Evolutionary conservation across 1,284 basidiomycete genomes (phyloP), one percentile per base, ranked within the genome.

Genomic region (Trichosporon ovoides): DNA sequence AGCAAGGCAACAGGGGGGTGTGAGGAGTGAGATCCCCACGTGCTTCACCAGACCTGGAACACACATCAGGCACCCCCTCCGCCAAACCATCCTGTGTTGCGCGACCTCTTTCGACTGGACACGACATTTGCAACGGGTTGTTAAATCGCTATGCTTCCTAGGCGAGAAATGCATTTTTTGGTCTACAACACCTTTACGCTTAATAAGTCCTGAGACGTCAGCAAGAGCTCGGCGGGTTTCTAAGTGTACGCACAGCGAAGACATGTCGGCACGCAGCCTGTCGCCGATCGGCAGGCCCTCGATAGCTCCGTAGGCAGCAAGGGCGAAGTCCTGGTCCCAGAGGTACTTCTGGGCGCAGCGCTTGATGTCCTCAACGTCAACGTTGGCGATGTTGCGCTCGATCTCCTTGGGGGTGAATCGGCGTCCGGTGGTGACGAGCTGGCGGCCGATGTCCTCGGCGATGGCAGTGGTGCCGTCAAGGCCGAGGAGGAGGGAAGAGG

Each of bases 401-500:
- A 96, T 94, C 80, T 98, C 91, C 77, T 88, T 84, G 53, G 96
- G 95, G 31, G 92, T 91, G 81, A 88, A 83, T 70, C 93, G 82
- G 69, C 84, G 87, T 61, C 96, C 96, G 67, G 86, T 91, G 36
- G 94, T 98, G 65, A 98, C 91, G 63, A 98, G 83, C 79, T 98
- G 95, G 71, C 95, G 83, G 38, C 96, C 96, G 76, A 98, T 95
- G 76, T 98, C 96, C 82, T 99, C 96, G 53, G 96, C 95, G 67
- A 96, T 85, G 61, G 93, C 92, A 50, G 94, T 98, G 36, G 91
- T 89, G 52, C 96, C 95, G 74, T 98, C 96, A 52, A 98, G 82
- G 63, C 88, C 84, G 58, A 98, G 85, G 46, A 98, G 82, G 68
- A 98, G 81, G 64, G 87, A 88, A 53, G 95, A 94, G 83, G 98